Evolutionary conservation across 495 filamentous ascomycete genomes (phyloP), one percentile per base, ranked within the genome.

Genomic region (Lasiosphaeria ovina): DNA sequence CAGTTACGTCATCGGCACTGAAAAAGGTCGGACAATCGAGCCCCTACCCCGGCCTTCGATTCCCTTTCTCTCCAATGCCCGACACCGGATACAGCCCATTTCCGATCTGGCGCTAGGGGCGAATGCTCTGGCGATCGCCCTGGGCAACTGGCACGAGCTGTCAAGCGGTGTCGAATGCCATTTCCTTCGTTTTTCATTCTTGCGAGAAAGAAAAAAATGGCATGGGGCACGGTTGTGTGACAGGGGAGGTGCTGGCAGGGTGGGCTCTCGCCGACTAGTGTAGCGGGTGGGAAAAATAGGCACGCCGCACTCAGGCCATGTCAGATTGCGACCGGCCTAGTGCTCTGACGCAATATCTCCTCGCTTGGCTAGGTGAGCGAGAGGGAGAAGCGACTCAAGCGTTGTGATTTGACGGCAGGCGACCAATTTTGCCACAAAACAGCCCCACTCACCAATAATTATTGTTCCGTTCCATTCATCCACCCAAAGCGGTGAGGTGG

Each of bases 1-100:
- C 58, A 40, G 57, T 72, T 73, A 73, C 71, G 71, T 73, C 71
- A 73, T 73, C 64, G 69, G 32, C 59, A 54, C 49, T 55, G 49
- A 60, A 49, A 62, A 60, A 55, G 51, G 58, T 60, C 54, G 59
- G 60, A 57, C 64, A 63, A 68, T 54, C 57, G 40, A 55, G 55
- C 54, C 59, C 65, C 60, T 57, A 52, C 69, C 57, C 49, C 48
- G 57, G 51, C 42, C 45, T 52, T 35, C 16, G 48, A 54, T 58
- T 45, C 40, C n/a, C 38, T 50, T 42, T 32, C 12, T 48, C 35
- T 50, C 51, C 36, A 36, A 49, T 35, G 11, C 8, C 40, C 55
- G 12, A 10, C 42, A 40, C 55, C 42, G 36, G 40, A 40, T 35
- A 57, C 14, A 14, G 45, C 36, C 24, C 48, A 33, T 31, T 17